These are phyloP conservation scores for Fraxinus sp. DNA, from an alignment of 305 asterid genomes.

Conservation along the genomic window DNA sequence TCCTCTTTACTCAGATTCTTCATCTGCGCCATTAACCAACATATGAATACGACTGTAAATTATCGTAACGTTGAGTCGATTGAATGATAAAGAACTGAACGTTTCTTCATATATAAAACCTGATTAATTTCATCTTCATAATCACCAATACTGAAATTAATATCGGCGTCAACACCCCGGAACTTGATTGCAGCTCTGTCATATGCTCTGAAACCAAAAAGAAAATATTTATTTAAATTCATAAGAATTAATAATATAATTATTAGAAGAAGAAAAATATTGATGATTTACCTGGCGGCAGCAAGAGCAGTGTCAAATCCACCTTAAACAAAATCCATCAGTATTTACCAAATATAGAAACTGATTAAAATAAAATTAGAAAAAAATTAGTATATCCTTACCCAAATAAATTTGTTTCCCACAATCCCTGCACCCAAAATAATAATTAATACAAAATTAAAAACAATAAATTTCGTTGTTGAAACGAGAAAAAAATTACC, in stretches of 20 bases:
- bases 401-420: conserved; percentile 89
- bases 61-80: not conserved
- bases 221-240: not conserved
- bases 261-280: not conserved
- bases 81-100: not conserved
- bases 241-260: not conserved
- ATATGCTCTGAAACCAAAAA: conserved; percentile 54
- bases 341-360: conserved; percentile 18
- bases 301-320: conserved; percentile 77
- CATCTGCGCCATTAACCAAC: not conserved
- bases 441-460: not conserved
- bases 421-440: conserved; percentile 64
- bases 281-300: conserved; percentile 49
- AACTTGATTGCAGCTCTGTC: conserved; percentile 86
- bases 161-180: conserved; percentile 78
- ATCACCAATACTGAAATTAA: conserved; percentile 59
- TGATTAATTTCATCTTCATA: conserved; percentile 76
- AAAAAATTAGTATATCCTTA: conserved; percentile 24
- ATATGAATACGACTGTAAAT: not conserved
- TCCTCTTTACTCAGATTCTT: conserved; percentile 8
- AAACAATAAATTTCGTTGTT: not conserved
- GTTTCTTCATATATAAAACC: conserved; percentile 29
- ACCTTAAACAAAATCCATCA: conserved; percentile 40
- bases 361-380: not conserved
- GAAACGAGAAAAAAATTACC: conserved; percentile 30